Evolutionary conservation across 2,329 filamentous ascomycete species (phyloP).

Genomic region (Arthroderma sp.): DNA sequence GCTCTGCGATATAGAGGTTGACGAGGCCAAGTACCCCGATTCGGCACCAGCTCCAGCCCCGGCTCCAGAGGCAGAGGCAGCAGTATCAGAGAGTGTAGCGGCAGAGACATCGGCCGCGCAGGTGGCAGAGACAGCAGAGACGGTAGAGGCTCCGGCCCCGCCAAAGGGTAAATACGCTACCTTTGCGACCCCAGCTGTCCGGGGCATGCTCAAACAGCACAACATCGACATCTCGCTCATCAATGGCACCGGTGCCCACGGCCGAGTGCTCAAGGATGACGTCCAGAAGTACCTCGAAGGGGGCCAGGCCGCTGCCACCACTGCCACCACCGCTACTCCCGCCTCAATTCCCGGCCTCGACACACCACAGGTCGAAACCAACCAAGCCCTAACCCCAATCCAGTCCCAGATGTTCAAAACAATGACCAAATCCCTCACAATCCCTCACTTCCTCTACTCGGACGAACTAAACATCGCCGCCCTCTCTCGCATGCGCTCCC

Average conservation of each 20-base stretch:
- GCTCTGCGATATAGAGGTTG: slow-evolving; percentile 87
- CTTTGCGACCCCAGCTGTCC: slow-evolving; percentile 82
- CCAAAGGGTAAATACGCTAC: slow-evolving; percentile 52
- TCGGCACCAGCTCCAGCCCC: slow-evolving; percentile 31
- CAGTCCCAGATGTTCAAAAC: slow-evolving; percentile 94
- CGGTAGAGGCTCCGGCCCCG: slow-evolving; percentile 9
- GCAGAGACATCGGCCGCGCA: slow-evolving; percentile 15
- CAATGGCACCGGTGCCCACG: slow-evolving; percentile 76
- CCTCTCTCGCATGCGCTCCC: slow-evolving; percentile 59
- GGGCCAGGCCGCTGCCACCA: slow-evolving; percentile 29
- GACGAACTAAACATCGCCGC: slow-evolving; percentile 75
- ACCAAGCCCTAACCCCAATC: slow-evolving; percentile 58
- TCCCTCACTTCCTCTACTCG: slow-evolving; percentile 91
- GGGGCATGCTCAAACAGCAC: slow-evolving; percentile 71
- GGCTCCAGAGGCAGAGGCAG: slow-evolving; percentile 18
- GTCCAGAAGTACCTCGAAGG: slow-evolving; percentile 58
- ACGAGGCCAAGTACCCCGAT: slow-evolving; percentile 58
- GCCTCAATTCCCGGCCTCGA: background rate
- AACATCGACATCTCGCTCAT: slow-evolving; percentile 68
- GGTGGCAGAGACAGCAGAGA: slow-evolving; percentile 12
- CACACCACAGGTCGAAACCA: slow-evolving; percentile 52
- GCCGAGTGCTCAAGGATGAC: slow-evolving; percentile 85
- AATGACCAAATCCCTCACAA: slow-evolving; percentile 83
- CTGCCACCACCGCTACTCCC: slow-evolving; percentile 19
- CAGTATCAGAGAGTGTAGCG: slow-evolving; percentile 9